phyloP scores from a whole-genome alignment of 345 rosid genomes.

The Salix arbutifolia region DNA sequence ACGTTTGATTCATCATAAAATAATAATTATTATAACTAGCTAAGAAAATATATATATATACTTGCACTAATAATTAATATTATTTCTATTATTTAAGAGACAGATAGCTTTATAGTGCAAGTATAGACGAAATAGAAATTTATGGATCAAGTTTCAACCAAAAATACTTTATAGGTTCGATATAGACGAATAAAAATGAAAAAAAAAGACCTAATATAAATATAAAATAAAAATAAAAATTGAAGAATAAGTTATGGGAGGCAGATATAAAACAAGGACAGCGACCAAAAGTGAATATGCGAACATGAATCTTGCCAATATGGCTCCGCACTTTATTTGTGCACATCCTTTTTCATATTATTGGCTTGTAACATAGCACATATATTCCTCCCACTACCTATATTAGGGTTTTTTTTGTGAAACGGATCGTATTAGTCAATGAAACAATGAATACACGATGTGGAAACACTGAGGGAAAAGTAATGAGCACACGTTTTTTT shows the following conservation, averaged over 20 bases:
- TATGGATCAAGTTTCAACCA: no score
- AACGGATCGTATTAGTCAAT: constrained; percentile 6
- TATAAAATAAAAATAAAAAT: no score
- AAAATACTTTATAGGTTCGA: no score
- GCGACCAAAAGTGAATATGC: no score
- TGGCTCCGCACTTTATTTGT: background rate
- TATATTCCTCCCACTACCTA: background rate
- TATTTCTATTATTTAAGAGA: no score
- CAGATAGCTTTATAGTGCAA: no score
- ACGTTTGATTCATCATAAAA: constrained; percentile 32
- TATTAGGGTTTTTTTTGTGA: background rate
- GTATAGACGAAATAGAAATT: no score
- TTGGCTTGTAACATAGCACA: background rate
- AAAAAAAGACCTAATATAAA: no score
- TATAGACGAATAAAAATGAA: no score
- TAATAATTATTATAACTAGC: no score
- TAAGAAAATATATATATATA: background rate
- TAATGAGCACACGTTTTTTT: background rate
- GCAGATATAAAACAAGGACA: no score
- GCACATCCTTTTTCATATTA: background rate
- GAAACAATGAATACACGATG: background rate
- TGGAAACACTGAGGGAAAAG: background rate
- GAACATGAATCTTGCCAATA: background rate
- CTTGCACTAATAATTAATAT: background rate
- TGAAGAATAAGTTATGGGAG: no score